Conservation (phyloP, 2,329 filamentous ascomycete genomes). For the Dryadomyces quercus-mongolicae region DNA sequence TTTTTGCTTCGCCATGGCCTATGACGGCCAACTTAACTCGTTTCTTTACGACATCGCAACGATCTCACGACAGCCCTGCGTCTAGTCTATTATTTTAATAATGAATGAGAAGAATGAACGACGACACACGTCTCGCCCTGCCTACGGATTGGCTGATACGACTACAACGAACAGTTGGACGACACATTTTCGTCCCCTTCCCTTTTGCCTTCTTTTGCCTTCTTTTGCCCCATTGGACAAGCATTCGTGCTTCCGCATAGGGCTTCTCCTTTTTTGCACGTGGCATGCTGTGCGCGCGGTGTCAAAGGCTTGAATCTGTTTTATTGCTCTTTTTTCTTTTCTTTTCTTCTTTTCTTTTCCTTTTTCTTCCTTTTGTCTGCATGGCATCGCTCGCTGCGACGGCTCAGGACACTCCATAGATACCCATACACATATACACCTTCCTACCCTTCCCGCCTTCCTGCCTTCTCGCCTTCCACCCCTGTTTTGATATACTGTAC, state of each 20-base stretch:
- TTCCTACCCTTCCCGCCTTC: background rate
- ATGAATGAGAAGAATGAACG: background rate
- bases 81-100: background rate
- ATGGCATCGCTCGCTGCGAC: background rate
- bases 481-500: no score
- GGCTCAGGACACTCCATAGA: background rate
- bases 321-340: background rate
- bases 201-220: background rate
- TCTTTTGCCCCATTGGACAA: background rate
- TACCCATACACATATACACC: background rate
- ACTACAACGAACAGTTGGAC: background rate
- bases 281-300: background rate
- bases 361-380: background rate
- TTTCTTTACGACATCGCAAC: background rate
- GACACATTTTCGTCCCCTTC: background rate
- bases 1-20: background rate
- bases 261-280: background rate
- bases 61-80: background rate
- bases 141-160: background rate
- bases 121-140: background rate
- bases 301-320: background rate
- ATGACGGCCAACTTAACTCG: background rate
- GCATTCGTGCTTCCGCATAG: background rate
- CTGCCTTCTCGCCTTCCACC: background rate
- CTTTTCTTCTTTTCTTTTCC: background rate